Percentiles rank a stretch among this genome's conserved stretches.
Conservation (phyloP, 169 alveolate species). For the Babesia ovata region DNA sequence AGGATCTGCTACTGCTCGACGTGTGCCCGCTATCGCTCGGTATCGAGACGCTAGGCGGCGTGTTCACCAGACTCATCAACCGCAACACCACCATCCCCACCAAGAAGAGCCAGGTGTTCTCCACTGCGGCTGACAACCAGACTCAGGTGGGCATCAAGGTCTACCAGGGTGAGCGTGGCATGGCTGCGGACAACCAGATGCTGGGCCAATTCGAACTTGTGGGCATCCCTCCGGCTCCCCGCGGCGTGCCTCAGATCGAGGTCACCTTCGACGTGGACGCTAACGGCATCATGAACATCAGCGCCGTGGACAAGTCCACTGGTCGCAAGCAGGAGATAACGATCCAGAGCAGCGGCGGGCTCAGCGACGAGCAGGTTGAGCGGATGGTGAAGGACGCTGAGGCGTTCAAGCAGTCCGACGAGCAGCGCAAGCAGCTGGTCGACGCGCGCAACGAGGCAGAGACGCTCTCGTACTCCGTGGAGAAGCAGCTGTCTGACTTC, state of each 20-base stretch:
- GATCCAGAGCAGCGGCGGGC: slow-evolving; percentile 95
- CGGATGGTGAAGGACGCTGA: slow-evolving; percentile 97
- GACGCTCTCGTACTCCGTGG: slow-evolving; percentile 87
- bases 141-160: slow-evolving; percentile 97
- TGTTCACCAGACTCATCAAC: slow-evolving; percentile 93
- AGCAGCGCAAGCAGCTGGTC: slow-evolving; percentile 89
- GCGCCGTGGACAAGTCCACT: slow-evolving; percentile 97
- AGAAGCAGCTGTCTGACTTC: slow-evolving; percentile 86
- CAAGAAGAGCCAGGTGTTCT: slow-evolving; percentile 95
- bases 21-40: slow-evolving; percentile 95
- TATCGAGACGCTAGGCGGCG: slow-evolving; percentile 98
- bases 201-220: slow-evolving; percentile 97
- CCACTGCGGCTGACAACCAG: slow-evolving; percentile 98
- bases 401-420: slow-evolving; percentile 91
- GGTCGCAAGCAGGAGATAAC: slow-evolving; percentile 94
- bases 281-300: slow-evolving; percentile 95
- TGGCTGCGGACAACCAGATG: slow-evolving; percentile 96
- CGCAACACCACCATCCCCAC: slow-evolving; percentile 99
- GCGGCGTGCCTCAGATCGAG: slow-evolving; percentile 95
- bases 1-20: slow-evolving; percentile 95
- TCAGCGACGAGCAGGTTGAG: slow-evolving; percentile 89
- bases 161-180: slow-evolving; percentile 98
- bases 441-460: slow-evolving; percentile 94
- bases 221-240: slow-evolving; percentile 98
- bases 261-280: slow-evolving; percentile 98